Evolutionary conservation across 75 land plant species (phyloP), one percentile per base, ranked within the genome.

Genomic region (Adiantum capillusveneris): DNA sequence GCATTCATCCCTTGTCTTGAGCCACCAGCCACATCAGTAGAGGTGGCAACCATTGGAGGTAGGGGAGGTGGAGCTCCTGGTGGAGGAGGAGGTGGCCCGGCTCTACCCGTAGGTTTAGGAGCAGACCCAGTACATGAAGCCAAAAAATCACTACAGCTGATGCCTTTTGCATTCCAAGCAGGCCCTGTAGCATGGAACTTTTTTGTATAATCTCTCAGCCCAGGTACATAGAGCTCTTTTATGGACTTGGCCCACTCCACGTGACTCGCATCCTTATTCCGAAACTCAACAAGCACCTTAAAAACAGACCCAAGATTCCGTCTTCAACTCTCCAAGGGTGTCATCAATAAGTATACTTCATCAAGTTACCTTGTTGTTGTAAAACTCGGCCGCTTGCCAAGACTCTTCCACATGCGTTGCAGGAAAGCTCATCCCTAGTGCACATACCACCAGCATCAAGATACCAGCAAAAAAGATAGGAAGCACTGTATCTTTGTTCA

Each of bases 301-400:
- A 3, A n/a, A 34, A 34, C 37, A 34, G 3, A 34, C 9, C 9
- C 37, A 34, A 34, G 37, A 34, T 3, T 34, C n/a, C n/a, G n/a
- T n/a, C n/a, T n/a, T n/a, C n/a, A n/a, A n/a, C n/a, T n/a, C n/a
- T n/a, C n/a, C n/a, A n/a, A n/a, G n/a, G n/a, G 20, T 16, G 51
- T 20, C 20, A 16, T 48, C 11, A 48, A 20, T 13, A 31, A 41
- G 12, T 63, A 49, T n/a, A n/a, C n/a, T n/a, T n/a, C n/a, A n/a
- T n/a, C n/a, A n/a, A n/a, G n/a, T 3, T 34, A 84, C 97, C 98
- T 93, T 93, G 69, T 93, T 93, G 58, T 77, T 83, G 67, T 93
- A 93, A 60, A 89, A 93, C 56, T 93, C 98, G 57, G 98, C 90
- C 70, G 84, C 75, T 64, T 94, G 91, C 98, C 98, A 94, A 65